Percentiles rank a stretch among this genome's conserved stretches.
Evolutionary conservation across 2,329 filamentous ascomycete species (phyloP).

Genomic region (Myriangium duriaei): DNA sequence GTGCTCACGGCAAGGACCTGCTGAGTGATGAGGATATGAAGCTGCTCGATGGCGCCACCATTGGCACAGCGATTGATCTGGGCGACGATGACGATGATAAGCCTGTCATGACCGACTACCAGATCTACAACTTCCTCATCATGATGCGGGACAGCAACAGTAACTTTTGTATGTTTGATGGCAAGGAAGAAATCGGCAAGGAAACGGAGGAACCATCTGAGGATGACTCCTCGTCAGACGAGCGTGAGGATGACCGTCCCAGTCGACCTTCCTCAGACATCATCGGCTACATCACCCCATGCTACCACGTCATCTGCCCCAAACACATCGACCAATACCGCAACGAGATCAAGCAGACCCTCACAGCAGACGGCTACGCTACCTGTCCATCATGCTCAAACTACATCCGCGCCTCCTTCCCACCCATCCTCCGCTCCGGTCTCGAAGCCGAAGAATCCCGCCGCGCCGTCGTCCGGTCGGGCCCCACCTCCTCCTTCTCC

Average conservation of each 20-base stretch:
- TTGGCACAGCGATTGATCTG: slow-evolving; percentile 77
- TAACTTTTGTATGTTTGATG: slow-evolving; percentile 62
- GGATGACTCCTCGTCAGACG: slow-evolving; percentile 42
- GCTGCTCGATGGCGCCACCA: slow-evolving; percentile 53
- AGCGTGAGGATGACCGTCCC: slow-evolving; percentile 39
- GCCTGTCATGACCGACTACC: slow-evolving; percentile 49
- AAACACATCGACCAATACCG: slow-evolving; percentile 54
- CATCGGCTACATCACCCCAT: slow-evolving; percentile 70
- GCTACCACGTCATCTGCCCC: slow-evolving; percentile 74
- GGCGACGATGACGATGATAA: slow-evolving; percentile 55
- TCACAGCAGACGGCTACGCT: slow-evolving; percentile 34
- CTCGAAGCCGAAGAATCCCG: slow-evolving; percentile 35
- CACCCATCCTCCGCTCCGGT: slow-evolving; percentile 52
- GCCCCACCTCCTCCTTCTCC: slow-evolving; percentile 27
- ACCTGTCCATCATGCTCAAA: slow-evolving; percentile 58
- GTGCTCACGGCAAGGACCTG: slow-evolving; percentile 86
- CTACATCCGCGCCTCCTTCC: slow-evolving; percentile 50
- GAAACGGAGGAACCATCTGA: slow-evolving; percentile 29
- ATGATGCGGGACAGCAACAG: slow-evolving; percentile 72
- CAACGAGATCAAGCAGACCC: slow-evolving; percentile 34
- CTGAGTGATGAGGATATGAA: slow-evolving; percentile 73
- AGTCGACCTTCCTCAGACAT: slow-evolving; percentile 29
- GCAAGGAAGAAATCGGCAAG: slow-evolving; percentile 36
- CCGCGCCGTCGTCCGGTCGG: slow-evolving; percentile 43
- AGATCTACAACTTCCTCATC: slow-evolving; percentile 75